A percentile compares a stretch with the other conserved stretches of the same genome.
Evolutionary conservation across 345 rosid species (phyloP).

Genomic region (Arabidopsis thaliana): TAIR10.1 NC_003075.7:12056001-12056500

Average conservation of each 20-base stretch:
- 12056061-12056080: constrained; percentile 68
- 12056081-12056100: constrained; percentile 70
- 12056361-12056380: constrained; percentile 93
- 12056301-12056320: constrained; percentile 72
- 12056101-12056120: constrained; percentile 88
- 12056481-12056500: neutral
- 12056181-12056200: constrained; percentile 91
- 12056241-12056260: neutral
- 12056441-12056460: neutral
- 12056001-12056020: constrained; percentile 57
- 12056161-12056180: constrained; percentile 93
- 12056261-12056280: constrained; percentile 17
- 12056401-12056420: constrained; percentile 51
- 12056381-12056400: constrained; percentile 96
- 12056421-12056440: constrained; percentile 13
- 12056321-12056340: constrained; percentile 97
- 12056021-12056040: constrained; percentile 65
- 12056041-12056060: constrained; percentile 62
- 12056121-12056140: constrained; percentile 99
- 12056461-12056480: neutral
- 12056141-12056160: constrained; percentile 96
- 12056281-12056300: constrained; percentile 64
- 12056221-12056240: neutral
- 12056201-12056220: constrained; percentile 14
- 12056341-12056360: constrained; percentile 93